Conservation (phyloP, 495 filamentous ascomycete species). For the Chaetomidium leptoderma region DNA sequence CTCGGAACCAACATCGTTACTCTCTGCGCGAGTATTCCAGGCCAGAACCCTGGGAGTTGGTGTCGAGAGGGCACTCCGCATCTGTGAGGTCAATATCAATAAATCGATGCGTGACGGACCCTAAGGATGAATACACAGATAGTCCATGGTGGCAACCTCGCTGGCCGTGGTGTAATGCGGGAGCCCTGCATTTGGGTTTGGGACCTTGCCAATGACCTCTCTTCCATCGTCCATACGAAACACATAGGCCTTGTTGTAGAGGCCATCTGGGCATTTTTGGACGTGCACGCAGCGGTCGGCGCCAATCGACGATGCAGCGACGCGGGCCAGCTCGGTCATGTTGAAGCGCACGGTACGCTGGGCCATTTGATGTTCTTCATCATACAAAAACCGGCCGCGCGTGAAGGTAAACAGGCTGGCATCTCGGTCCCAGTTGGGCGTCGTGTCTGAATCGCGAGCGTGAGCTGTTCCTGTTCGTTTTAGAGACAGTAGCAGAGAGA, state of each 20-base stretch:
- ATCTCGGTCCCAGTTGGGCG: background rate
- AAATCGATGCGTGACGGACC: background rate
- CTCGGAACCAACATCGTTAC: background rate
- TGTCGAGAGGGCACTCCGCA: background rate
- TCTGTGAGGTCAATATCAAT: background rate
- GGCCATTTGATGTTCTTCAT: background rate
- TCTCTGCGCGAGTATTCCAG: background rate
- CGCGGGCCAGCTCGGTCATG: constrained; percentile 1
- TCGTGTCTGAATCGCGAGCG: background rate
- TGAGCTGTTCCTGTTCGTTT: no score
- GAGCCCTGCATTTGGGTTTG: background rate
- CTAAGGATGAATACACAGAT: background rate
- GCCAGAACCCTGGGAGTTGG: background rate
- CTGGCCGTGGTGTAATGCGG: background rate
- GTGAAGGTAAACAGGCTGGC: constrained; percentile 3
- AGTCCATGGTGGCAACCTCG: constrained; percentile 2
- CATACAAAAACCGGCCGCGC: background rate
- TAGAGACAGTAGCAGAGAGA: no score
- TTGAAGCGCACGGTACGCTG: background rate
- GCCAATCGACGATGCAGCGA: background rate
- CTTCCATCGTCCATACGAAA: constrained; percentile 3
- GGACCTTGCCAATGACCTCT: background rate
- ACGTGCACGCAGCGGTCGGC: background rate
- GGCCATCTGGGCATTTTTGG: constrained; percentile 5
- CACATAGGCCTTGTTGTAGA: constrained; percentile 3